Evolutionary conservation across 2,329 filamentous ascomycete species (phyloP).

Genomic region (Aspergillus cejpii): DNA sequence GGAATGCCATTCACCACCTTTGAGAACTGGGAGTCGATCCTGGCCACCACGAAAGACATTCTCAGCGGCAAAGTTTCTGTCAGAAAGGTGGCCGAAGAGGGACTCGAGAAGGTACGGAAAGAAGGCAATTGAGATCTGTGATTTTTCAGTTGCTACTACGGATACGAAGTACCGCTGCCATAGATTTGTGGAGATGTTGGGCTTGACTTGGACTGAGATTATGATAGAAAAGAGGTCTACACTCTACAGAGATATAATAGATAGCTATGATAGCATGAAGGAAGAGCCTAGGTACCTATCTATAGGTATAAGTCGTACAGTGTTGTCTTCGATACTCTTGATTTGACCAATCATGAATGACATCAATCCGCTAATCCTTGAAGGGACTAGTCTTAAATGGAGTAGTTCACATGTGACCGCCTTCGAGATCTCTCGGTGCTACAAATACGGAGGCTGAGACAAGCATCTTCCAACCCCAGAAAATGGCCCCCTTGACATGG

Average conservation of each 20-base stretch:
- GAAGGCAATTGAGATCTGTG: not conserved
- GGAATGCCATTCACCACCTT: conserved; percentile 84
- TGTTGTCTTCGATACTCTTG: no score
- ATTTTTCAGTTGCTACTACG: not conserved
- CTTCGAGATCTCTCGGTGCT: conserved; percentile 17
- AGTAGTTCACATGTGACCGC: conserved; percentile 24
- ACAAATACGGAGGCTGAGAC: conserved; percentile 1
- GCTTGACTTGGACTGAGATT: no score
- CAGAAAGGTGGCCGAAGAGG: conserved; percentile 59
- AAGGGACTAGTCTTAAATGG: no score
- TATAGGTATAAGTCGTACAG: no score
- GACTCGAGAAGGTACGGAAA: conserved; percentile 20
- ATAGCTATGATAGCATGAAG: no score
- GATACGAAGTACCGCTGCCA: no score
- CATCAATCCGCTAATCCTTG: no score
- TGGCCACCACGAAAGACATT: conserved; percentile 69
- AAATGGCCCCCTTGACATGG: conserved; percentile 27
- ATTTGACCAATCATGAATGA: not conserved
- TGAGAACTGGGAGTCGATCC: conserved; percentile 73
- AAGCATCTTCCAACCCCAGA: conserved; percentile 9
- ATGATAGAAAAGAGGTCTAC: no score
- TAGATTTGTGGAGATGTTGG: no score
- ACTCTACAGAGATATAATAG: no score
- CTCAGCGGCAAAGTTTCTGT: conserved; percentile 64
- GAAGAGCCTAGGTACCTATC: no score